Evolutionary conservation across 2,329 filamentous ascomycete species (phyloP), one percentile per base, ranked within the genome.

Genomic region (Aspergillus sojae): DNA sequence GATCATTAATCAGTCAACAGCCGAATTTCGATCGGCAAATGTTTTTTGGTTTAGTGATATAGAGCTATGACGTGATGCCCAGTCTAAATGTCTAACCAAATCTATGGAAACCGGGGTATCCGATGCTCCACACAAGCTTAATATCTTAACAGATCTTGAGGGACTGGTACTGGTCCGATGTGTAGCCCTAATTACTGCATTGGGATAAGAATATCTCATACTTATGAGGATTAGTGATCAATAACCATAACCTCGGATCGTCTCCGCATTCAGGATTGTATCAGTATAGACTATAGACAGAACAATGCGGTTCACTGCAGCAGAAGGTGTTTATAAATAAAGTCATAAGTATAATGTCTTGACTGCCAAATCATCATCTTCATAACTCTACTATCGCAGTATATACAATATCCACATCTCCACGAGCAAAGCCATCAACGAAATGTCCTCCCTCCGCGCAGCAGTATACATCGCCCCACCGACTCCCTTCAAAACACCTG

Each of bases 391-490:
- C 34, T 36, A 36, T 12, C 2, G 16, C 12, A 36, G 5, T 14
- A 43, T 5, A 43, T 11, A 21, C 16, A 21, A 9, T 11, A n/a
- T n/a, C 39, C 7, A 43, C 3, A 48, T 26, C 23, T 23, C 45
- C 21, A 21, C 12, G 1, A 28, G 23, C 21, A 26, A 11, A 16
- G 23, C 21, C 11, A 26, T 12, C 23, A 14, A 46, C n/a, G 32
- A 56, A 52, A 62, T 53, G 43, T n/a, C 45, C 11, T 6, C 28
- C 23, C 55, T 62, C 43, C 54, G 60, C 19, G 23, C 55, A 41
- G 60, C 55, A 7, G 60, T 62, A 39, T 58, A 62, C 36, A 62
- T 58, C 32, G 60, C 60, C 10, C 48, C 60, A 16, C 55, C 62
- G 5, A 60, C 46, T 1, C 62, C 62, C 16, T 56, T 65, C 26